Conservation (phyloP, 2,329 filamentous ascomycete species). For the Xylariales sp. region DNA sequence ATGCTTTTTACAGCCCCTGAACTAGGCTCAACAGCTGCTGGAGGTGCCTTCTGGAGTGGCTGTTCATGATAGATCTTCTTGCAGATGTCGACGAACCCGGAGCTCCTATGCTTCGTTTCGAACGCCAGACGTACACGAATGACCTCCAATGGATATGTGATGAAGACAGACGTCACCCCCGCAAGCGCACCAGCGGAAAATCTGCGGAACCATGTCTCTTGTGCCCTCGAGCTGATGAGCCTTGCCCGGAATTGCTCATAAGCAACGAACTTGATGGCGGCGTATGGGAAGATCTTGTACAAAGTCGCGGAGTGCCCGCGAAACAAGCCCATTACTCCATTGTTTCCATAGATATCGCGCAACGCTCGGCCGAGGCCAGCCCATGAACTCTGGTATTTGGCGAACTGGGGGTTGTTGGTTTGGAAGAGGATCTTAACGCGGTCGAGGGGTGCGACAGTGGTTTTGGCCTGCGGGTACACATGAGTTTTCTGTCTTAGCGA, state of each 20-base stretch:
- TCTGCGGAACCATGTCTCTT: slow-evolving; percentile 78
- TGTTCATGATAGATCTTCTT: slow-evolving; percentile 82
- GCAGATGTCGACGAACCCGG: slow-evolving; percentile 72
- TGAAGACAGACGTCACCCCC: slow-evolving; percentile 87
- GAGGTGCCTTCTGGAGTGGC: slow-evolving; percentile 36
- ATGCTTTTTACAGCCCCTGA: slow-evolving; percentile 36
- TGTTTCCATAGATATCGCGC: slow-evolving; percentile 71
- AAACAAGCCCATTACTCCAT: slow-evolving; percentile 75
- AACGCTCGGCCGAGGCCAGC: slow-evolving; percentile 78
- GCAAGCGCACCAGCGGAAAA: slow-evolving; percentile 70
- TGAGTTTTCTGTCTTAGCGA: too few relatives aligned
- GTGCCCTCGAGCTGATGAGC: slow-evolving; percentile 63
- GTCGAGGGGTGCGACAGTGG: slow-evolving; percentile 89
- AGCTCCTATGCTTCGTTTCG: slow-evolving; percentile 76
- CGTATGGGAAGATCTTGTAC: slow-evolving; percentile 93
- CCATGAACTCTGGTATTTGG: slow-evolving; percentile 89
- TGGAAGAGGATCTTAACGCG: slow-evolving; percentile 99
- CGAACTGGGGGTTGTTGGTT: slow-evolving; percentile 86
- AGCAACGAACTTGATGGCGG: slow-evolving; percentile 94
- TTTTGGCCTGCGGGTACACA: slow-evolving; percentile 73
- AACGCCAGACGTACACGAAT: slow-evolving; percentile 90
- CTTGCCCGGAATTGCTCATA: slow-evolving; percentile 90
- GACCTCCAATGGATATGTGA: slow-evolving; percentile 92
- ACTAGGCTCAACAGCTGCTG: slow-evolving; percentile 23
- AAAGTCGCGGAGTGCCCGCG: slow-evolving; percentile 93